Evolutionary conservation across 2,329 filamentous ascomycete species (phyloP).

Genomic region (Paraconiothyrium sp.): DNA sequence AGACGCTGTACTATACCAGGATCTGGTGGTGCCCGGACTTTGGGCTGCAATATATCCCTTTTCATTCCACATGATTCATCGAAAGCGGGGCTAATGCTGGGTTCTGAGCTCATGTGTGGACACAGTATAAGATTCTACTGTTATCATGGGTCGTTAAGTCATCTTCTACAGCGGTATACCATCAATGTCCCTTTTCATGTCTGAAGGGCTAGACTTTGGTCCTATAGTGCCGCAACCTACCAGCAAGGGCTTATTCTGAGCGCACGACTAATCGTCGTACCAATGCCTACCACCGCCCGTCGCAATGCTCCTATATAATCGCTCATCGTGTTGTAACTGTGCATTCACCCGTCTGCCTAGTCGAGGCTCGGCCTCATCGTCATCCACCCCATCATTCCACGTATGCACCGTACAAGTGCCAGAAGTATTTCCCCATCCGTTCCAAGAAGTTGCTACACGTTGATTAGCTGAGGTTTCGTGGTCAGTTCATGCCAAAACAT

Average conservation of each 20-base stretch:
- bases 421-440: constrained; percentile 75
- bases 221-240: neutral
- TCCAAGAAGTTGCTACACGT: constrained; percentile 78
- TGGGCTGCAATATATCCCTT: constrained; percentile 8
- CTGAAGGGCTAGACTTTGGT: neutral
- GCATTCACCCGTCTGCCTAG: constrained; percentile 49
- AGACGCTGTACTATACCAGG: constrained; percentile 9
- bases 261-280: constrained; percentile 35
- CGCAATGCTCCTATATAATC: constrained; percentile 40
- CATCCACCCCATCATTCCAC: constrained; percentile 74
- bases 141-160: no score
- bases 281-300: constrained; percentile 33
- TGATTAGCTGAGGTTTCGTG: constrained; percentile 23
- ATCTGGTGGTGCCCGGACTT: neutral
- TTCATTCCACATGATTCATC: neutral
- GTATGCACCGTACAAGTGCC: constrained; percentile 82
- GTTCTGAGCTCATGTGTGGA: no score
- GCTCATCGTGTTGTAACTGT: constrained; percentile 48
- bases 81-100: no score
- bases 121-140: no score
- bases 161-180: no score
- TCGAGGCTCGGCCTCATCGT: constrained; percentile 63
- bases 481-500: constrained; percentile 38
- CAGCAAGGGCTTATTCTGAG: neutral
- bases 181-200: neutral